phyloP scores from a whole-genome alignment of 495 filamentous ascomycete species.

The Penicillium silybi region DNA sequence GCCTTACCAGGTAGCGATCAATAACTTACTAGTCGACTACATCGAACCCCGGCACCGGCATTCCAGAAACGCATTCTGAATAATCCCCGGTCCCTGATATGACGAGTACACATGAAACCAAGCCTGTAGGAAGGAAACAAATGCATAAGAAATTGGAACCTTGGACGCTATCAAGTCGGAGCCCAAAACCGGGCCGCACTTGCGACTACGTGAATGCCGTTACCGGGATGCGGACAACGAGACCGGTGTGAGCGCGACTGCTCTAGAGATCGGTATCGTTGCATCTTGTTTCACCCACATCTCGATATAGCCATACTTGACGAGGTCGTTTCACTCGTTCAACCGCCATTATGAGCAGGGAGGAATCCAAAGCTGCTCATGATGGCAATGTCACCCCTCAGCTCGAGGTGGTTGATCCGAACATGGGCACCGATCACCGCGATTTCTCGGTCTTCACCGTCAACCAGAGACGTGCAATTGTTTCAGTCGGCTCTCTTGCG shows the following conservation, averaged over 20 bases:
- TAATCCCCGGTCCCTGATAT: too few relatives aligned
- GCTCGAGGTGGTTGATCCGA: neutral
- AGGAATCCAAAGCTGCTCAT: neutral
- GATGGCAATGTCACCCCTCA: neutral
- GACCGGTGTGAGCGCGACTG: neutral
- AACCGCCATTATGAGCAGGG: neutral
- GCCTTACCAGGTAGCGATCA: too few relatives aligned
- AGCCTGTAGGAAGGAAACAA: too few relatives aligned
- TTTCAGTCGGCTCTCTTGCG: slow-evolving; percentile 15
- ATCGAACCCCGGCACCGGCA: too few relatives aligned
- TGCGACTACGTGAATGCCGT: neutral
- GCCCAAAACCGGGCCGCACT: neutral
- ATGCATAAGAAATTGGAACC: too few relatives aligned
- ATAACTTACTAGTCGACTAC: too few relatives aligned
- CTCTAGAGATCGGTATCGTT: neutral
- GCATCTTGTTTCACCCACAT: too few relatives aligned
- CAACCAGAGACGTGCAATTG: slow-evolving; percentile 9
- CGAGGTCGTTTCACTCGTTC: neutral
- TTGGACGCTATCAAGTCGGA: neutral
- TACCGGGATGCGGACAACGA: neutral
- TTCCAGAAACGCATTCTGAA: too few relatives aligned
- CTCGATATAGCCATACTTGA: too few relatives aligned
- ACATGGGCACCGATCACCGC: neutral
- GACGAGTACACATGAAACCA: too few relatives aligned
- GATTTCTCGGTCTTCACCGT: slow-evolving; percentile 13